phyloP scores from a whole-genome alignment of 176 grass and related monocot genomes.

The Avena insularis region DNA sequence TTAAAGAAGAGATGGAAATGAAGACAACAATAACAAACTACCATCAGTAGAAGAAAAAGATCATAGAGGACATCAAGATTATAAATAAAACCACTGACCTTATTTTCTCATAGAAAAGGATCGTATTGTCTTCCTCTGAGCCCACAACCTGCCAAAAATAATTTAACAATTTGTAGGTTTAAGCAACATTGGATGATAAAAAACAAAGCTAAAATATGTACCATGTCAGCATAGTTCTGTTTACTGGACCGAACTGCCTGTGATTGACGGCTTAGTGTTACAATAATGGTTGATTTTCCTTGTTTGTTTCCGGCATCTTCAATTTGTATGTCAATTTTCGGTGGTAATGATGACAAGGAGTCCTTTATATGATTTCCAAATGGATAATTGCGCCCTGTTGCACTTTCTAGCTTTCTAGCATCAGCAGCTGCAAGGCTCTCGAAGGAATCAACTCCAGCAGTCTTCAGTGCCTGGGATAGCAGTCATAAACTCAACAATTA shows the following conservation, averaged over 20 bases:
- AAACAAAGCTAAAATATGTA: conserved; percentile 41
- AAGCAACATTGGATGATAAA: conserved; percentile 35
- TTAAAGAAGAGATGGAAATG: conserved; percentile 42
- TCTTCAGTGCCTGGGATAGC: conserved; percentile 67
- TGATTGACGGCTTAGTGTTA: conserved; percentile 66
- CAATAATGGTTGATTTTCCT: conserved; percentile 67
- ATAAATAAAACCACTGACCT: conserved; percentile 52
- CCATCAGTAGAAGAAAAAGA: conserved; percentile 40
- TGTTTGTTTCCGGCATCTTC: conserved; percentile 63
- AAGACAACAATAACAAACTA: conserved; percentile 35
- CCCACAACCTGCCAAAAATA: conserved; percentile 78
- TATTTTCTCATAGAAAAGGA: conserved; percentile 93
- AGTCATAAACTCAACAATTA: conserved; percentile 45
- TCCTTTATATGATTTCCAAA: conserved; percentile 90
- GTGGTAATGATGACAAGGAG: conserved; percentile 70
- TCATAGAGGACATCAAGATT: conserved; percentile 24
- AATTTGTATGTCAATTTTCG: conserved; percentile 79
- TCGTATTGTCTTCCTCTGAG: conserved; percentile 87
- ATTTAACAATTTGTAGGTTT: conserved; percentile 14
- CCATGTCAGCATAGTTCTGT: conserved; percentile 78
- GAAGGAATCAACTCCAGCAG: conserved; percentile 76
- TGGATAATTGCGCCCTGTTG: conserved; percentile 88
- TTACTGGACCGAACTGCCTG: conserved; percentile 63
- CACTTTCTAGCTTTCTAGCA: conserved; percentile 89
- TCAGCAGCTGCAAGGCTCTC: conserved; percentile 73